These are phyloP conservation scores for Primulina huaijiensis DNA, from an alignment of 257 asterid species.

Conservation along the genomic window DNA sequence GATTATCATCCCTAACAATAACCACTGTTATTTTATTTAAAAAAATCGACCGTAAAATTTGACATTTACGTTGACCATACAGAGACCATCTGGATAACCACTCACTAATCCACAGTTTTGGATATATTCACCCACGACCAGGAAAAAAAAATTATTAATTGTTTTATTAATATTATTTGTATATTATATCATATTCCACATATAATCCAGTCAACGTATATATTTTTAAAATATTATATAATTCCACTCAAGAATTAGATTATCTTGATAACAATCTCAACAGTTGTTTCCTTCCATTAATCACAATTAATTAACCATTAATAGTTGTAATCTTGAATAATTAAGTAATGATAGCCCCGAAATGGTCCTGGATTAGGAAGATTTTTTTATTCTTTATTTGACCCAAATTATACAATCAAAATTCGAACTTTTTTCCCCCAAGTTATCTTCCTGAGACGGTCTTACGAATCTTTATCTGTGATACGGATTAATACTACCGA, in stretches of 20 bases:
- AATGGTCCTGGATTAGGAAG: background rate
- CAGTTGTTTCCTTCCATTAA: too few relatives aligned
- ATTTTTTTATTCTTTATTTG: too few relatives aligned
- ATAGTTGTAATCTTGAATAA: background rate
- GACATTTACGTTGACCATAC: background rate
- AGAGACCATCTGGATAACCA: background rate
- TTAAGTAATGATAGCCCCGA: background rate
- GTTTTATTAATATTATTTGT: too few relatives aligned
- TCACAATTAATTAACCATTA: background rate
- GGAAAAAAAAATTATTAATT: too few relatives aligned
- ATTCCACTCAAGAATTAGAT: background rate
- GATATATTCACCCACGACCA: background rate
- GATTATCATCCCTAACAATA: too few relatives aligned
- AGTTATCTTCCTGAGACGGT: too few relatives aligned
- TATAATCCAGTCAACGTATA: background rate
- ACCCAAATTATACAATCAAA: background rate
- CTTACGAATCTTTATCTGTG: too few relatives aligned
- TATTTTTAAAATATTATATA: too few relatives aligned
- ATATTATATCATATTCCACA: background rate
- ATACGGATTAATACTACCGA: too few relatives aligned
- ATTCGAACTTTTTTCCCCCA: background rate
- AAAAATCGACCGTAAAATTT: background rate
- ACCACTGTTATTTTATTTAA: too few relatives aligned
- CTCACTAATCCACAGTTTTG: background rate
- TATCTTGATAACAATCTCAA: background rate